Percentiles rank a stretch among this genome's conserved stretches.
Conservation (phyloP, 2,329 filamentous ascomycete species). For the Annulohypoxylon truncatum region DNA sequence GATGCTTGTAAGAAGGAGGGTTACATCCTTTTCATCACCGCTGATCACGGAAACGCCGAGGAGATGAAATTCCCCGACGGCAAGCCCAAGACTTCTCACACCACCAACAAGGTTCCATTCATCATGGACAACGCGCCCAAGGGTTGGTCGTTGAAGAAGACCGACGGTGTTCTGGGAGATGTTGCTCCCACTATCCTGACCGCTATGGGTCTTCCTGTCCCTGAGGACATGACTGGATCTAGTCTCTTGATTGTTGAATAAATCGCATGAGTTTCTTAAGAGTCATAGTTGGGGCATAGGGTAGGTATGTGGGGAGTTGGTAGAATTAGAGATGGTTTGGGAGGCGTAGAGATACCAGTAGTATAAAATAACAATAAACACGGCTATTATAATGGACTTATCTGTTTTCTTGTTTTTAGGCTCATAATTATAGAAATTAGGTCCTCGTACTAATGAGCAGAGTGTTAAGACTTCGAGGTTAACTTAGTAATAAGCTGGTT, state of each 20-base stretch:
- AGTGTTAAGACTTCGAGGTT: neutral
- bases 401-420: neutral
- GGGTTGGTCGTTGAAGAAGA: constrained; percentile 86
- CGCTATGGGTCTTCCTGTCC: constrained; percentile 90
- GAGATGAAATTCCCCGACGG: constrained; percentile 98
- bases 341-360: constrained; percentile 38
- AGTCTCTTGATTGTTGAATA: constrained; percentile 83
- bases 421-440: neutral
- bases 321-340: constrained; percentile 28
- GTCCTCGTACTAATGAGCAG: no score
- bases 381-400: constrained; percentile 23
- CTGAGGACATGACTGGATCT: constrained; percentile 89
- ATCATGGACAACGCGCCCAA: constrained; percentile 97
- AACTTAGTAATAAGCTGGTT: neutral
- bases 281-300: constrained; percentile 7
- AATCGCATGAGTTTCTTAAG: constrained; percentile 17
- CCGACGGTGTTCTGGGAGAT: constrained; percentile 87
- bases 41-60: constrained; percentile 98
- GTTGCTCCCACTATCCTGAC: constrained; percentile 94
- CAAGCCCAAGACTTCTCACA: constrained; percentile 98
- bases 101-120: constrained; percentile 96
- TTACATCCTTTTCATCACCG: constrained; percentile 94
- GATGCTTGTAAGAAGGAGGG: constrained; percentile 93
- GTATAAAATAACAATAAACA: constrained; percentile 34
- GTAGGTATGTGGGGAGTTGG: constrained; percentile 22